phyloP scores from a whole-genome alignment of 352 stramenopile genomes.

The Pythium aristosporum region DNA sequence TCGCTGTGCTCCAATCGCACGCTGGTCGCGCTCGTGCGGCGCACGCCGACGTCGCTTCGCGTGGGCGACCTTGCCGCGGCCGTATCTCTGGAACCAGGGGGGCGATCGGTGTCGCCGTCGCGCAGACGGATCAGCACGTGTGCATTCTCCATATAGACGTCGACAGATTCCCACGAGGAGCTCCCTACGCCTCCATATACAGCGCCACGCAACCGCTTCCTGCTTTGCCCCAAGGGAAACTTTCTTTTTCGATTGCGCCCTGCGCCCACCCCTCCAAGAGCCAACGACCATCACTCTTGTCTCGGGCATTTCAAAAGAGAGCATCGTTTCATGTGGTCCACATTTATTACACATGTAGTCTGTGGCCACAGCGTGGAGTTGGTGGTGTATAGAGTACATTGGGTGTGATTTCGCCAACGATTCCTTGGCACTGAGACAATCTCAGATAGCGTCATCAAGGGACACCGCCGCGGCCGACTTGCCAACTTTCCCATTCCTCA shows the following conservation, averaged over 20 bases:
- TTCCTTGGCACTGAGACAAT: not conserved
- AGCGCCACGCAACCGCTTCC: not conserved
- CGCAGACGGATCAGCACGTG: slow-evolving; percentile 60
- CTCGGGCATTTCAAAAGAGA: not conserved
- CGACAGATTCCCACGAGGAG: not conserved
- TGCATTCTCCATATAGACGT: slow-evolving; percentile 32
- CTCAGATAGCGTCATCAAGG: not conserved
- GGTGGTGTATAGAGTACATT: not conserved
- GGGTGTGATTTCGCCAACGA: not conserved
- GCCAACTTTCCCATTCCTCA: not conserved
- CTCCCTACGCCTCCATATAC: slow-evolving; percentile 9
- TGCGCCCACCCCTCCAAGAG: not conserved
- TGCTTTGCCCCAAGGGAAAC: not conserved
- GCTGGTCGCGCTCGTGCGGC: slow-evolving; percentile 54
- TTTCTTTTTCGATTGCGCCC: not conserved
- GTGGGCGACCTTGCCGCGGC: not conserved
- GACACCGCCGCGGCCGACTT: not conserved
- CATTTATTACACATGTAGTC: not conserved
- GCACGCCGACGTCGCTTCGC: slow-evolving; percentile 36
- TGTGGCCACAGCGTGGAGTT: not conserved
- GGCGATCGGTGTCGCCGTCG: not conserved
- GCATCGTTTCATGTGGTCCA: slow-evolving; percentile 7
- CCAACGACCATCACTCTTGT: slow-evolving; percentile 14
- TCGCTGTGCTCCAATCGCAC: slow-evolving; percentile 75
- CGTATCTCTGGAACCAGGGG: slow-evolving; percentile 5